Percentiles rank a stretch among this genome's conserved stretches.
phyloP scores from a whole-genome alignment of 2,329 filamentous ascomycete species.

The Fragosphaeria purpurea region DNA sequence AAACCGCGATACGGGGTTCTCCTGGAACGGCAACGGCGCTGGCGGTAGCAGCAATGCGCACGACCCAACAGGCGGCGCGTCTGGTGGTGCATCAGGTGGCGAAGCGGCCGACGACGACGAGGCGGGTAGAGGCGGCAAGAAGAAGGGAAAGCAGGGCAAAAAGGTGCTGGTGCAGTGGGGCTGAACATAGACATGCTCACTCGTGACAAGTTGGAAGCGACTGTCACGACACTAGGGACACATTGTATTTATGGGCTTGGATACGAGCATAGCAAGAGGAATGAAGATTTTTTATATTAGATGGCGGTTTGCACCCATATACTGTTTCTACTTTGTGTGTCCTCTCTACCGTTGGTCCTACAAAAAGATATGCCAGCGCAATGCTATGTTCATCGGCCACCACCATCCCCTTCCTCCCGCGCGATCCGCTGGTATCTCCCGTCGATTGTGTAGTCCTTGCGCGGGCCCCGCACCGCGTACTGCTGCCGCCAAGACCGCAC shows the following conservation, averaged over 20 bases:
- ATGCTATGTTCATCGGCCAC: no score
- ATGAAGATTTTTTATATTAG: no score
- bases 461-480: constrained; percentile 60
- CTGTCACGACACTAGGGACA: no score
- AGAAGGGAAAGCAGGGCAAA: constrained; percentile 49
- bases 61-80: constrained; percentile 13
- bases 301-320: no score
- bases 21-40: constrained; percentile 32
- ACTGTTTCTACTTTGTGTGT: no score
- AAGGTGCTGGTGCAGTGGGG: constrained; percentile 55
- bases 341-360: no score
- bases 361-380: no score
- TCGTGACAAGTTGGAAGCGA: no score
- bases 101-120: constrained; percentile 19
- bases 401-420: no score
- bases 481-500: constrained; percentile 48
- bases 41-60: constrained; percentile 21
- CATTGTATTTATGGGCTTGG: no score
- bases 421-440: constrained; percentile 37
- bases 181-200: constrained; percentile 17
- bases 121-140: constrained; percentile 36
- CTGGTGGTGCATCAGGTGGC: constrained; percentile 11
- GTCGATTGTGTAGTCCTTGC: constrained; percentile 60
- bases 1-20: constrained; percentile 39
- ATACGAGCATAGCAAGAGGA: no score